A percentile compares a stretch with the other conserved stretches of the same genome.
These are phyloP conservation scores for Vanderwaltozyma polyspora DNA, from an alignment of 805 yeast genomes.

Conservation along the genomic window DNA sequence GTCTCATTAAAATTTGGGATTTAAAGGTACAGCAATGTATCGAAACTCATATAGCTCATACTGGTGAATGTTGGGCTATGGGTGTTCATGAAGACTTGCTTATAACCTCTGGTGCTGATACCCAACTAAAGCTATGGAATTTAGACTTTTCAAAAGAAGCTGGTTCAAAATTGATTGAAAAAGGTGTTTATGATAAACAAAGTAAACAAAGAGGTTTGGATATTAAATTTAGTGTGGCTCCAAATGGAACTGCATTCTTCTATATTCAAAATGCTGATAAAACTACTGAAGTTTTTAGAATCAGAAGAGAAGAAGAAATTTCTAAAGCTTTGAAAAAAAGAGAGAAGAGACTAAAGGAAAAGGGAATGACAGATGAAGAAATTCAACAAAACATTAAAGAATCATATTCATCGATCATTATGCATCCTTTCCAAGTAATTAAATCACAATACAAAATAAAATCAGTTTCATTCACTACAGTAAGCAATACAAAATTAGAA, in stretches of 20 bases:
- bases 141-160: slow-evolving; percentile 42
- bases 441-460: slow-evolving; percentile 56
- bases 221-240: slow-evolving; percentile 35
- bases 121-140: slow-evolving; percentile 76
- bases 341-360: slow-evolving; percentile 64
- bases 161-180: slow-evolving; percentile 41
- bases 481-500: slow-evolving; percentile 40
- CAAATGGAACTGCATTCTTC: slow-evolving; percentile 33
- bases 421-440: slow-evolving; percentile 58
- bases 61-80: slow-evolving; percentile 88
- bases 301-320: slow-evolving; percentile 67
- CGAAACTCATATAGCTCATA: slow-evolving; percentile 89
- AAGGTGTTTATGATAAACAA: slow-evolving; percentile 63
- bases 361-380: slow-evolving; percentile 53
- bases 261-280: slow-evolving; percentile 71
- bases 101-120: slow-evolving; percentile 69
- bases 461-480: slow-evolving; percentile 52
- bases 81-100: slow-evolving; percentile 38
- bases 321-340: slow-evolving; percentile 66
- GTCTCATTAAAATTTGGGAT: slow-evolving; percentile 89
- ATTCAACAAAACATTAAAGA: slow-evolving; percentile 38
- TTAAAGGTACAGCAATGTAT: slow-evolving; percentile 77
- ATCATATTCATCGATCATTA: slow-evolving; percentile 42
- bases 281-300: slow-evolving; percentile 67
- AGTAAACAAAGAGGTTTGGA: slow-evolving; percentile 62